Conservation (phyloP, 768 basidiomycete species). For the Postia placenta region DNA sequence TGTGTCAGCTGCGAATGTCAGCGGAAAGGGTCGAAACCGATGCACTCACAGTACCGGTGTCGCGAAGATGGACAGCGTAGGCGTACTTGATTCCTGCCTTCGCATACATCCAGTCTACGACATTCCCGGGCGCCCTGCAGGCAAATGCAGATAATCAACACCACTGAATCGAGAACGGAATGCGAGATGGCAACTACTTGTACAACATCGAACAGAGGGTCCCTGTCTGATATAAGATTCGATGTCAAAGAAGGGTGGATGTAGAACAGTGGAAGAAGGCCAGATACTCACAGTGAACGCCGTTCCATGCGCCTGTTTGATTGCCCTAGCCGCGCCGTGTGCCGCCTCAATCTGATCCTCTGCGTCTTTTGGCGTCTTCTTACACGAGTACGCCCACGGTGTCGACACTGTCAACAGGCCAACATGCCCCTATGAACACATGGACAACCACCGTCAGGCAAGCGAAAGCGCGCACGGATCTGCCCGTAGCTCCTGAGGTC, state of each 20-base stretch:
- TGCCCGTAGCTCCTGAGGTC: constrained; percentile 82
- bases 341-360: constrained; percentile 75
- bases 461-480: constrained; percentile 49
- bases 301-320: constrained; percentile 49
- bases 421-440: background rate
- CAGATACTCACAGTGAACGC: constrained; percentile 44
- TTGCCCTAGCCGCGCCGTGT: constrained; percentile 54
- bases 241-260: constrained; percentile 21
- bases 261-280: background rate
- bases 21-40: background rate
- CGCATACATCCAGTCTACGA: constrained; percentile 63
- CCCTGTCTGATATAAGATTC: constrained; percentile 31
- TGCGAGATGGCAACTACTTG: constrained; percentile 22
- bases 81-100: constrained; percentile 52
- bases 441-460: no score
- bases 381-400: constrained; percentile 72
- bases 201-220: constrained; percentile 42
- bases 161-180: background rate
- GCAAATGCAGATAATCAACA: no score
- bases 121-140: constrained; percentile 49
- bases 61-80: constrained; percentile 59
- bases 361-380: constrained; percentile 54
- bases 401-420: constrained; percentile 49
- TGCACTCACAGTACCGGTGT: constrained; percentile 58
- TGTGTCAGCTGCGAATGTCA: no score